Evolutionary conservation across 371 early-diverging fungal genomes (phyloP).

Genomic region (Globomyces sp.): DNA sequence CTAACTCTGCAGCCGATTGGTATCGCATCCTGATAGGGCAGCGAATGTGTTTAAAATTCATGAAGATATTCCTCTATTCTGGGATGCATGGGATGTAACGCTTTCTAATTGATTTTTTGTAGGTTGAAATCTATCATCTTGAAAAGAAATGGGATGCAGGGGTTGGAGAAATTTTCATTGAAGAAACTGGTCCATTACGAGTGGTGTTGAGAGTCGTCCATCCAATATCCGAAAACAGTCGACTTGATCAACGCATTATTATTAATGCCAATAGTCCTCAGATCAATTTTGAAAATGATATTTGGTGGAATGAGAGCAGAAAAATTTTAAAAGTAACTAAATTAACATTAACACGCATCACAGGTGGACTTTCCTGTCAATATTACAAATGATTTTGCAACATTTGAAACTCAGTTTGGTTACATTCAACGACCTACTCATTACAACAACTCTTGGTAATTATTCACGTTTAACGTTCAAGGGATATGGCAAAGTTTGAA

Average conservation of each 20-base stretch:
- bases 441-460: conserved; percentile 78
- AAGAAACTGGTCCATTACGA: conserved; percentile 79
- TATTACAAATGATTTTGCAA: conserved; percentile 78
- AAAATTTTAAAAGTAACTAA: conserved; percentile 71
- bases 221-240: conserved; percentile 63
- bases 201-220: conserved; percentile 67
- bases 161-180: conserved; percentile 36
- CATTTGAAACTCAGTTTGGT: conserved; percentile 95
- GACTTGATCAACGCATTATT: conserved; percentile 70
- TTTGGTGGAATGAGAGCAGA: conserved; percentile 91
- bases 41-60: conserved; percentile 82
- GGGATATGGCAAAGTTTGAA: conserved; percentile 90
- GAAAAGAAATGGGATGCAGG: conserved; percentile 68
- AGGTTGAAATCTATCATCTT: conserved; percentile 80
- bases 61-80: conserved; percentile 84
- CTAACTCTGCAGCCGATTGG: no score
- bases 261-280: conserved; percentile 65
- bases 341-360: no score
- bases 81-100: conserved; percentile 70
- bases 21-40: conserved; percentile 42
- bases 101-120: no score
- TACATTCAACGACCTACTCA: conserved; percentile 88
- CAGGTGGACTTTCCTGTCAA: conserved; percentile 80
- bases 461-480: no score
- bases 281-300: conserved; percentile 81